Base-by-base conservation (phyloP, 2,329 filamentous ascomycete species). In the Simplicillium aogashimaense region DNA sequence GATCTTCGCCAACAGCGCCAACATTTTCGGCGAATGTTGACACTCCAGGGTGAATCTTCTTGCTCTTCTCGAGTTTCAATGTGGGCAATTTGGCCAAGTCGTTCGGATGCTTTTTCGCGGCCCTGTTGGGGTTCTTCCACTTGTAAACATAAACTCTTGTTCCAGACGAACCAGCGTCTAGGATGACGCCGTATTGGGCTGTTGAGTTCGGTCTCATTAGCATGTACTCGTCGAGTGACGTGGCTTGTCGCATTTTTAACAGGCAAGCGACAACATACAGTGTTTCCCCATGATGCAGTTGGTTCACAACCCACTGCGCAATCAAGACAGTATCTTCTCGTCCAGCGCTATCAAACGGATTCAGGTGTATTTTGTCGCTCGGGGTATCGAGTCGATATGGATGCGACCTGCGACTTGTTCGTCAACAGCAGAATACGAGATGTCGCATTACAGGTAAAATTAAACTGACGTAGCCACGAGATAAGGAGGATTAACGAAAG, bases 101-200 rank as follows among this genome's bases (percentile, higher is more conserved):
- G 20, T 25, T 25, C 20, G 20, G 20, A 43, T 77, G 74, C 37
- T 66, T 45, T 78, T 70, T 53, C 77, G 68, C 47, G 39, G 32
- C 84, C 82, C 50, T 72, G 72, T 31, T 69, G 47, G 81, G 80
- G 55, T 94, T 83, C 55, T 89, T 77, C 92, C 92, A 98, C 63
- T 81, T 78, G 66, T 98, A 98, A 43, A 98, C 78, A 61, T 98
- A 87, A 47, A 95, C 74, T 58, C 92, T 84, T 54, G 90, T 97
- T 59, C 92, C 90, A 61, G 92, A 97, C 62, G 92, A 97, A 52
- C 92, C 92, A 59, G 92, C 92, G 74, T 98, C 92, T 56, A 98
- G 77, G 58, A 98, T 89, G 53, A 97, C 86, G 58, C 89, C 92
- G 72, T 94, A 95, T 67, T 77, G 74, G 56, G 71, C 74, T 78